Conservation (phyloP, 371 early-diverging fungal species). For the Circinella minor region DNA sequence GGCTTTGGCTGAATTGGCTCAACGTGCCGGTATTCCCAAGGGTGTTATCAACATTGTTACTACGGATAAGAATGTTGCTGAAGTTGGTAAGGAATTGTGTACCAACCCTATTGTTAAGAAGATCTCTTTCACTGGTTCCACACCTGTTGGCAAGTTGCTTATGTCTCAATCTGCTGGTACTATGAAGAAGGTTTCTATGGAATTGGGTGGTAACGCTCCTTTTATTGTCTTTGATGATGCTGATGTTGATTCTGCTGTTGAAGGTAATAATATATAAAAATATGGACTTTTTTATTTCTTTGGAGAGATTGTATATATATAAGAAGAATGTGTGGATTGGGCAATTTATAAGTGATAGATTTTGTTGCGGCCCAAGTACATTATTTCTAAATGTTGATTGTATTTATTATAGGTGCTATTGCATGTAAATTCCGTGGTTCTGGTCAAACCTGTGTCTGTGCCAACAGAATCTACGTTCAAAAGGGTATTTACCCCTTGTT, state of each 20-base stretch:
- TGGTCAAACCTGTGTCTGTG: slow-evolving; percentile 88
- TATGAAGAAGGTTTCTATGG: slow-evolving; percentile 81
- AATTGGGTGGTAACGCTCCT: slow-evolving; percentile 88
- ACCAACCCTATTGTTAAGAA: slow-evolving; percentile 71
- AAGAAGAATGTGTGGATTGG: no score
- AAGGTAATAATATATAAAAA: slow-evolving; percentile 26
- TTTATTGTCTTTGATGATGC: slow-evolving; percentile 92
- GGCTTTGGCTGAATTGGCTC: slow-evolving; percentile 75
- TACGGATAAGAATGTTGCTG: slow-evolving; percentile 60
- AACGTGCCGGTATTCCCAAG: slow-evolving; percentile 85
- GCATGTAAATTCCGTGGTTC: slow-evolving; percentile 84
- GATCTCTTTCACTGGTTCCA: slow-evolving; percentile 86
- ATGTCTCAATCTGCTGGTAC: slow-evolving; percentile 75
- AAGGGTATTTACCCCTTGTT: slow-evolving; percentile 75
- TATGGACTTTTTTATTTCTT: no score
- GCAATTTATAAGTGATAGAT: no score
- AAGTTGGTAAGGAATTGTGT: slow-evolving; percentile 72
- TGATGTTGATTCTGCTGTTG: slow-evolving; percentile 68
- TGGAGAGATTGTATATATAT: no score
- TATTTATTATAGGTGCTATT: slow-evolving; percentile 44
- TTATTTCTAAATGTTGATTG: background rate
- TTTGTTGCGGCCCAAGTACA: no score
- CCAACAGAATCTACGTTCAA: slow-evolving; percentile 90
- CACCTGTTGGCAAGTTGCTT: slow-evolving; percentile 73
- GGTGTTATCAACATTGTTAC: slow-evolving; percentile 88